phyloP scores from a whole-genome alignment of 2,329 filamentous ascomycete species.

The Chrysoporthe puriensis region DNA sequence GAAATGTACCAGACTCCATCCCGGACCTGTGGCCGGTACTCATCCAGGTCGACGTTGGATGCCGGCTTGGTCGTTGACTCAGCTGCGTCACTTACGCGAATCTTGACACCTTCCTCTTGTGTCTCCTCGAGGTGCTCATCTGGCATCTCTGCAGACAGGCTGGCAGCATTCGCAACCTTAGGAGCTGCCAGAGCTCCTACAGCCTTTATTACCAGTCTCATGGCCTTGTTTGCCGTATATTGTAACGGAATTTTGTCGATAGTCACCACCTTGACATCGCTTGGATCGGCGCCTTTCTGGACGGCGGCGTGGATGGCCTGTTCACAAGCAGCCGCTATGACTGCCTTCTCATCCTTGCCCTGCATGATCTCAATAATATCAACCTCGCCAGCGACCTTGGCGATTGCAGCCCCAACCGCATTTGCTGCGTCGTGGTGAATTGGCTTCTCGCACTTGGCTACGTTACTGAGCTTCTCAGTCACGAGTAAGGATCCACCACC shows the following conservation, averaged over 20 bases:
- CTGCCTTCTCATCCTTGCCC: constrained; percentile 25
- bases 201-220: constrained; percentile 32
- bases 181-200: constrained; percentile 28
- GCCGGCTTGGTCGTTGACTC: constrained; percentile 4
- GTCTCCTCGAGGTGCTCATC: not conserved
- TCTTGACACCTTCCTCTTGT: not conserved
- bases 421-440: constrained; percentile 64
- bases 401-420: constrained; percentile 66
- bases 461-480: constrained; percentile 57
- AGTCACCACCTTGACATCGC: constrained; percentile 48
- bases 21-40: constrained; percentile 39
- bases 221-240: constrained; percentile 32
- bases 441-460: constrained; percentile 59
- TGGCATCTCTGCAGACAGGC: constrained; percentile 9
- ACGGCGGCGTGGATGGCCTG: constrained; percentile 26
- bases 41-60: constrained; percentile 37
- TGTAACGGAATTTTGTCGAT: constrained; percentile 43
- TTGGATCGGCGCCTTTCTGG: not conserved
- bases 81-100: constrained; percentile 26
- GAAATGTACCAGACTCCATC: constrained; percentile 42
- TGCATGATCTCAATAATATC: constrained; percentile 48
- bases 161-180: constrained; percentile 15
- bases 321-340: constrained; percentile 37
- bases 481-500: constrained; percentile 66
- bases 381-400: constrained; percentile 58